phyloP scores from a whole-genome alignment of 2,329 filamentous ascomycete species.

The Pyricularia grisea region DNA sequence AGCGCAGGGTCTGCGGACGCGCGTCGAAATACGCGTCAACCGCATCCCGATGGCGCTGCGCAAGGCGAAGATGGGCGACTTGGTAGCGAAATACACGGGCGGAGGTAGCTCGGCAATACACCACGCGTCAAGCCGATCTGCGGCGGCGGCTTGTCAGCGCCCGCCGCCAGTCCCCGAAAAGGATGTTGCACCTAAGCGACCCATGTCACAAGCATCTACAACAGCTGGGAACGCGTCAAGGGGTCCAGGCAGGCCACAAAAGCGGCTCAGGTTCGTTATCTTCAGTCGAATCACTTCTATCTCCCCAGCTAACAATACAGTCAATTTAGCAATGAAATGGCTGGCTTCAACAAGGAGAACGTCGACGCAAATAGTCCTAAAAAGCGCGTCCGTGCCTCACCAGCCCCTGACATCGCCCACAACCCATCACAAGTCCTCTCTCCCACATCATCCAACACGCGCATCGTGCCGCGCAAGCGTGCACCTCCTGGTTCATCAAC shows the following conservation, averaged over 20 bases:
- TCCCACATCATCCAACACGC: conserved; percentile 73
- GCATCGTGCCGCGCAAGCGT: conserved; percentile 47
- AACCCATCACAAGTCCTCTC: conserved; percentile 59
- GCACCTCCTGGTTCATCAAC: conserved; percentile 4
- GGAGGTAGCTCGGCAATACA: conserved; percentile 29
- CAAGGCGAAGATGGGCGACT: conserved; percentile 72
- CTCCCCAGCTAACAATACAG: background rate
- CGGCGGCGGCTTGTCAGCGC: conserved; percentile 14
- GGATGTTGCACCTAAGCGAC: conserved; percentile 20
- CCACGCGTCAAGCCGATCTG: conserved; percentile 13
- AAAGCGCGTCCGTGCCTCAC: conserved; percentile 45
- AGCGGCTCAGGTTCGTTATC: conserved; percentile 40
- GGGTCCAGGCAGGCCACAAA: conserved; percentile 24
- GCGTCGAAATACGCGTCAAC: conserved; percentile 89
- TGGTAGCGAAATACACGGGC: conserved; percentile 44
- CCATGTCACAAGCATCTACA: conserved; percentile 6
- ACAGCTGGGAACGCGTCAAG: conserved; percentile 4
- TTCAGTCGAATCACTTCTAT: background rate
- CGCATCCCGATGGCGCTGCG: conserved; percentile 75
- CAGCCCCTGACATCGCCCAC: conserved; percentile 30
- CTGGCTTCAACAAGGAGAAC: conserved; percentile 69
- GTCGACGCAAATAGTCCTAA: conserved; percentile 55
- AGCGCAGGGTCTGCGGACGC: conserved; percentile 72
- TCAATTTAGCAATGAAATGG: conserved; percentile 48
- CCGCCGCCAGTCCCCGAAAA: conserved; percentile 42